A percentile compares a stretch with the other conserved stretches of the same genome.
phyloP scores from a whole-genome alignment of 23 red algal species.

The Cyanidioschyzon merolae region DNA sequence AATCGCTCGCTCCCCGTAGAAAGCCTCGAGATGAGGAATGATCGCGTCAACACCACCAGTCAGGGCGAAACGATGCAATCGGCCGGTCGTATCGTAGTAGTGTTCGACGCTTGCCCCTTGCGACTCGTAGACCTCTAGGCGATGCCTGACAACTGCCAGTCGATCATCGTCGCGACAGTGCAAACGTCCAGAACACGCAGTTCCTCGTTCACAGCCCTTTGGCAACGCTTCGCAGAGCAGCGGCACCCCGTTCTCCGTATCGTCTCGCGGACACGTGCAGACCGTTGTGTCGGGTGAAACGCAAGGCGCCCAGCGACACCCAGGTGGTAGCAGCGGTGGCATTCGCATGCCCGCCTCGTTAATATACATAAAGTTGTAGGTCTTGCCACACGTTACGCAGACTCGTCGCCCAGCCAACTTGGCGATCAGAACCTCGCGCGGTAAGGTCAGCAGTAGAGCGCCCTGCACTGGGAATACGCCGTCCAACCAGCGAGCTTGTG shows the following conservation, averaged over 20 bases:
- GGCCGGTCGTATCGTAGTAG: neutral
- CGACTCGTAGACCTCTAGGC: conserved; percentile 17
- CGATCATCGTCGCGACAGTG: conserved; percentile 16
- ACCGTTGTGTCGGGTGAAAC: neutral
- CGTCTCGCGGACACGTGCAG: neutral
- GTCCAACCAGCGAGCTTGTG: conserved; percentile 19
- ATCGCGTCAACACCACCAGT: conserved; percentile 22
- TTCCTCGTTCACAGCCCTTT: neutral
- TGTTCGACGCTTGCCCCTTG: neutral
- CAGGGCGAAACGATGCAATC: conserved; percentile 13
- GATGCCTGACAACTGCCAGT: conserved; percentile 4
- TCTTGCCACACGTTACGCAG: conserved; percentile 16
- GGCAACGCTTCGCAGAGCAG: neutral
- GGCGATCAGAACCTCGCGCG: conserved; percentile 16
- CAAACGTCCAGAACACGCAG: conserved; percentile 1
- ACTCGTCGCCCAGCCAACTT: conserved; percentile 12
- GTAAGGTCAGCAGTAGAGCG: conserved; percentile 15
- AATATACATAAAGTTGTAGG: conserved; percentile 25
- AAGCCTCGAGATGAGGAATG: conserved; percentile 10
- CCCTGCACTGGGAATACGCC: neutral
- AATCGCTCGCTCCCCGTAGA: neutral
- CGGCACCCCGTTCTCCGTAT: neutral
- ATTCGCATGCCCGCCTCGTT: conserved; percentile 11
- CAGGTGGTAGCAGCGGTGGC: conserved; percentile 22
- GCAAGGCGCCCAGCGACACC: conserved; percentile 1